Evolutionary conservation across 352 stramenopile species (phyloP).

Genomic region (Pythium angustatum): DNA sequence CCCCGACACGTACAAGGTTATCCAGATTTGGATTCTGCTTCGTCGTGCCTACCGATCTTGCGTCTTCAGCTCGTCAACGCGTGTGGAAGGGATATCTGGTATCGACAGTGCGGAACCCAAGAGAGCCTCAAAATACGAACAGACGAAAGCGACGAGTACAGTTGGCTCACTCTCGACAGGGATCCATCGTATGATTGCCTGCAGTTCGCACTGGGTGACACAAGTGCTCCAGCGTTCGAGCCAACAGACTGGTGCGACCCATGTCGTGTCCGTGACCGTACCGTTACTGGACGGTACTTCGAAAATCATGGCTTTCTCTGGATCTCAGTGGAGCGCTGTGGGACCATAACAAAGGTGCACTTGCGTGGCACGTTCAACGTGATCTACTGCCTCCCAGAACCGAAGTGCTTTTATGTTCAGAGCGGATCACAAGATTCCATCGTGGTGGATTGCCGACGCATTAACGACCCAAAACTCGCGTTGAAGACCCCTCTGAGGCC

Average conservation of each 20-base stretch:
- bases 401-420: background rate
- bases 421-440: background rate
- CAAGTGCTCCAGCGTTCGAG: background rate
- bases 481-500: too few relatives aligned
- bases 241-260: constrained; percentile 56
- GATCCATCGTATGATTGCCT: constrained; percentile 30
- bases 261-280: constrained; percentile 61
- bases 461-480: background rate
- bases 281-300: constrained; percentile 61
- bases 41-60: constrained; percentile 27
- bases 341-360: constrained; percentile 58
- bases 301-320: constrained; percentile 57
- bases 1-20: background rate
- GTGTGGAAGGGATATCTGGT: constrained; percentile 49
- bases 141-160: constrained; percentile 48
- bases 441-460: background rate
- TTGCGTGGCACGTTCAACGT: constrained; percentile 35
- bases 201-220: constrained; percentile 18
- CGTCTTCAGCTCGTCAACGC: constrained; percentile 60
- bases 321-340: constrained; percentile 58
- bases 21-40: background rate
- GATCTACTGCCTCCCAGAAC: constrained; percentile 11
- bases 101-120: constrained; percentile 59
- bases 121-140: constrained; percentile 49
- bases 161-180: constrained; percentile 52